These are phyloP conservation scores for Thuidium tamariscinum DNA, from an alignment of 225 moss, liverwort and hornwort genomes.

Conservation along the genomic window DNA sequence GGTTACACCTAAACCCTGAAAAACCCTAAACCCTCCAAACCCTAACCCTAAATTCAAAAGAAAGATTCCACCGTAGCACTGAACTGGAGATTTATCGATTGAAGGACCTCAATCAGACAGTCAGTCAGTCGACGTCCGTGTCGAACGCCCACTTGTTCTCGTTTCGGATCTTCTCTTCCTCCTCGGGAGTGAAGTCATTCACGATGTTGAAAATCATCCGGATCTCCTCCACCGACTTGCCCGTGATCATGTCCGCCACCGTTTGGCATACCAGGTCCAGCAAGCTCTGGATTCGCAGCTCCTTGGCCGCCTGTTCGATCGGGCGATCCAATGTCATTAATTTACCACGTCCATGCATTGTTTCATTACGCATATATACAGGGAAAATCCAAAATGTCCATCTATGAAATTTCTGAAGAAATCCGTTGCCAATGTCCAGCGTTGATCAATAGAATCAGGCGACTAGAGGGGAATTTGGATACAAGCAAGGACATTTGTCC, in stretches of 20 bases:
- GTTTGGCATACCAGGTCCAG: conserved; percentile 3
- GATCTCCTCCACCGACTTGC: conserved; percentile 10
- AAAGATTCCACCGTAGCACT: background rate
- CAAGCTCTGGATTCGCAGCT: conserved; percentile 12
- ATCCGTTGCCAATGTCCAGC: background rate
- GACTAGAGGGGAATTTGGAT: background rate
- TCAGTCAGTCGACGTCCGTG: background rate
- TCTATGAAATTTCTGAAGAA: background rate
- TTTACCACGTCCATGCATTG: background rate
- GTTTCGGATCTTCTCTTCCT: conserved; percentile 10
- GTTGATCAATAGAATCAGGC: background rate
- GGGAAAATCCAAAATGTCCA: background rate
- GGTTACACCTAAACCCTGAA: background rate
- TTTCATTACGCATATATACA: background rate
- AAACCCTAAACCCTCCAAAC: too few species aligned
- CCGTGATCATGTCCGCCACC: conserved; percentile 3
- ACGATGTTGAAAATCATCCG: conserved; percentile 11
- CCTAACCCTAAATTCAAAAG: background rate
- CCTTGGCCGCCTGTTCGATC: background rate
- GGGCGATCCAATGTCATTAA: too few species aligned
- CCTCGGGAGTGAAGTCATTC: conserved; percentile 12
- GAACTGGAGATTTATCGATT: background rate
- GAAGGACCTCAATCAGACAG: background rate
- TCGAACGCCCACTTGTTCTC: conserved; percentile 22
- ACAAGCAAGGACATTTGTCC: background rate